phyloP scores from a whole-genome alignment of 306 rosid genomes.

The Cucumis hystrix region DNA sequence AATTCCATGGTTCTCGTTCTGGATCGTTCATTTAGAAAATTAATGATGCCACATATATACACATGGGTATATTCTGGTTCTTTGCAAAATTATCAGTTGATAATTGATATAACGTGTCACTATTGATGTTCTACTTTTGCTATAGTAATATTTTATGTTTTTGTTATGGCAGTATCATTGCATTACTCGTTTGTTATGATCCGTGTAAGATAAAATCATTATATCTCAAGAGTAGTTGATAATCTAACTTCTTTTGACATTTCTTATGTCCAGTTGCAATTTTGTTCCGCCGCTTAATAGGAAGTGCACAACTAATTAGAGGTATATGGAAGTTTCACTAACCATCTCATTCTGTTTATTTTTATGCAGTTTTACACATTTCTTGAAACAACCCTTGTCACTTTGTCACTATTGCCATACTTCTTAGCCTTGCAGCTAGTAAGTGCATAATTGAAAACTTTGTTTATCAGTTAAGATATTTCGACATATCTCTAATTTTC shows the following conservation, averaged over 20 bases:
- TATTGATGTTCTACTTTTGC: neutral
- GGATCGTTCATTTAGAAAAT: neutral
- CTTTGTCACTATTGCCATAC: constrained; percentile 42
- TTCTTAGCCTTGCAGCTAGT: constrained; percentile 46
- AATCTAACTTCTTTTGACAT: neutral
- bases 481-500: too few relatives aligned
- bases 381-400: constrained; percentile 55
- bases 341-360: neutral
- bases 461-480: too few relatives aligned
- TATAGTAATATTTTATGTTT: neutral
- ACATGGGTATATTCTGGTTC: neutral
- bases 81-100: neutral
- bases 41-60: neutral
- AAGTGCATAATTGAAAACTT: too few relatives aligned
- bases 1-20: neutral
- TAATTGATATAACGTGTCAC: too few relatives aligned
- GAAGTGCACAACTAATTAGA: neutral
- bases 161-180: neutral
- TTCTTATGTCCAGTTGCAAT: neutral
- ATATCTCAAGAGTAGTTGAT: neutral
- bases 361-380: constrained; percentile 62
- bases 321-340: neutral
- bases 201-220: neutral
- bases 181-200: neutral
- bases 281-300: neutral